Evolutionary conservation across 2,329 filamentous ascomycete species (phyloP).

Genomic region (Aspergillus bombycis): DNA sequence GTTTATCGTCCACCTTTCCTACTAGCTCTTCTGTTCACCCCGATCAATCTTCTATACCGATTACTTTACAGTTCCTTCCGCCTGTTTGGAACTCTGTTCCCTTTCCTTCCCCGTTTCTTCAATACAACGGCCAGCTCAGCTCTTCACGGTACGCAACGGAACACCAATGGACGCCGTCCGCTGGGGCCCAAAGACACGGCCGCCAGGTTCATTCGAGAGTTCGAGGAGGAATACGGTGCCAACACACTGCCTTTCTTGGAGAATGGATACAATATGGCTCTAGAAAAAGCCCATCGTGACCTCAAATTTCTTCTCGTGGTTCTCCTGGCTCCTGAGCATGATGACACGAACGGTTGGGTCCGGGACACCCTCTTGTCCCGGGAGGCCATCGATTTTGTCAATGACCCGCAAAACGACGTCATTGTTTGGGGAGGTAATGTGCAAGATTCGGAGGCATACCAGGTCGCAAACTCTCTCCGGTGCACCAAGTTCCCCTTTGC

Average conservation of each 20-base stretch:
- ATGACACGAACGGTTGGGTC: constrained; percentile 82
- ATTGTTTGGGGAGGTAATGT: constrained; percentile 93
- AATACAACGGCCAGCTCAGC: constrained; percentile 53
- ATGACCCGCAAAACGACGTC: constrained; percentile 74
- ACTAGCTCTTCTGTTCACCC: constrained; percentile 76
- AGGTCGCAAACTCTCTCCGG: constrained; percentile 82
- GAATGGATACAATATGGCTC: constrained; percentile 86
- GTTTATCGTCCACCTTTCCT: constrained; percentile 74
- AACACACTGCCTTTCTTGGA: constrained; percentile 74
- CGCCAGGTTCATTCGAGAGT: constrained; percentile 84
- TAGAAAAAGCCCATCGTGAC: constrained; percentile 87
- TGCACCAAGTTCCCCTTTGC: constrained; percentile 94
- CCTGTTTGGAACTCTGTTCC: constrained; percentile 75
- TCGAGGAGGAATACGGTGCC: constrained; percentile 87
- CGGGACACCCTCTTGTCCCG: constrained; percentile 77
- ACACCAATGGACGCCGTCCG: constrained; percentile 71
- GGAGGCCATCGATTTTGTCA: constrained; percentile 74
- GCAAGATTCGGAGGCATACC: constrained; percentile 89
- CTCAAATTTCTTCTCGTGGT: constrained; percentile 90
- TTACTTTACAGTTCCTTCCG: constrained; percentile 69
- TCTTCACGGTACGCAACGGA: constrained; percentile 49
- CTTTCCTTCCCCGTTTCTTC: constrained; percentile 72
- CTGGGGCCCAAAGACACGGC: constrained; percentile 86
- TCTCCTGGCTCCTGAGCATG: constrained; percentile 88
- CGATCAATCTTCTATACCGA: constrained; percentile 77